Evolutionary conservation across 164 flowering plant genomes (phyloP).

Genomic region (Tetrastigma voinierianum): DNA sequence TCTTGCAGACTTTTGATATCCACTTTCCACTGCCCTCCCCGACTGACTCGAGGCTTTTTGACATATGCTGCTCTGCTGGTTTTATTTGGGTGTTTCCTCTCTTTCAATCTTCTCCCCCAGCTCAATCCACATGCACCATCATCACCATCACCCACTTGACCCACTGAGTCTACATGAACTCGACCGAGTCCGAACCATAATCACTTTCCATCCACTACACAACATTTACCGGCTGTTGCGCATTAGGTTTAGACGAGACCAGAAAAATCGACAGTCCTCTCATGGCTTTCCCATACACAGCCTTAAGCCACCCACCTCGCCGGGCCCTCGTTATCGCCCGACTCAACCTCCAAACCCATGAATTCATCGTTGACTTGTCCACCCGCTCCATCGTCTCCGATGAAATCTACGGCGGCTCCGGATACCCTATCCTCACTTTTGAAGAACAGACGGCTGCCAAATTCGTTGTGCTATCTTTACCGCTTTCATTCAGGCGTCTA

Average conservation of each 20-base stretch:
- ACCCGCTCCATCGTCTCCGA: neutral
- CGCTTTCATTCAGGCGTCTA: slow-evolving; percentile 14
- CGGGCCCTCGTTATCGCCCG: slow-evolving; percentile 43
- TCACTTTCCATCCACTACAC: slow-evolving; percentile 16
- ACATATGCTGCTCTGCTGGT: no score
- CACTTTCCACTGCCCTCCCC: no score
- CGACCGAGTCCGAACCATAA: slow-evolving; percentile 19
- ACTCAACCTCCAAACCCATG: slow-evolving; percentile 24
- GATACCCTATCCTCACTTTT: neutral
- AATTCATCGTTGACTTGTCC: slow-evolving; percentile 43
- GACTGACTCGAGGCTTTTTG: no score
- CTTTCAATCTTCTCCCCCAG: neutral
- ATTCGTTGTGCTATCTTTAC: no score
- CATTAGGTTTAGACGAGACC: slow-evolving; percentile 44
- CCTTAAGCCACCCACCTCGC: slow-evolving; percentile 36
- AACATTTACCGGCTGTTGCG: slow-evolving; percentile 35
- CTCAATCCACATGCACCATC: neutral
- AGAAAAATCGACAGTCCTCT: slow-evolving; percentile 26
- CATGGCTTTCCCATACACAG: slow-evolving; percentile 29
- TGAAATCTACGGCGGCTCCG: neutral
- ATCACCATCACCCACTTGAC: slow-evolving; percentile 41
- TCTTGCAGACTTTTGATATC: no score
- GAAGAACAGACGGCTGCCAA: slow-evolving; percentile 3
- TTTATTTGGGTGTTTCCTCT: no score
- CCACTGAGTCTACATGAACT: slow-evolving; percentile 36